Base-by-base conservation (phyloP, 1,284 basidiomycete genomes). In the Ganoderma multipileum region DNA sequence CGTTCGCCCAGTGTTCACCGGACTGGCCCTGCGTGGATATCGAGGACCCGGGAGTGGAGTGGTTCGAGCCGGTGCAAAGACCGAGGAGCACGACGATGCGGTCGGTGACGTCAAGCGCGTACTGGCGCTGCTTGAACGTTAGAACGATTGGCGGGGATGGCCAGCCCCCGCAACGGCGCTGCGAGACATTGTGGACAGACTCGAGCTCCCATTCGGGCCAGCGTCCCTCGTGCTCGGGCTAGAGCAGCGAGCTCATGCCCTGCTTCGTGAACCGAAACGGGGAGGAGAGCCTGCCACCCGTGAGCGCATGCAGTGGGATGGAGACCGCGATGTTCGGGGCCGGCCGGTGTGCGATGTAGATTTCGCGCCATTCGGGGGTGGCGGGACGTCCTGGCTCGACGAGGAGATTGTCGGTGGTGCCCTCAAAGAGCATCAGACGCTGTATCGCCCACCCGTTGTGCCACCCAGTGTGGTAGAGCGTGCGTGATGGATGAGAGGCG, bases 41-140 rank as follows among this genome's bases (percentile, higher is more conserved):
- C 52, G 52, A 54, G 26, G 52, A 54, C 12, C 8, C 44, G 0
- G n/a, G n/a, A 11, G 44, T 47, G 3, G n/a, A 26, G n/a, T 12
- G 5, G 26, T 54, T 4, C 12, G 12, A 28, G 26, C 28, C 52
- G 26, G 28, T 0, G 28, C 52, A 54, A 3, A 54, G 28, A 11
- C 52, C 52, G 4, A 54, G 16, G 52, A 54, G 52, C 52, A 54
- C 52, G 52, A 54, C 52, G 14, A 54, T 54, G 52, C 52, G 52
- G 52, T 54, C 52, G 14, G 52, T 54, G 52, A 54, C 52, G 26
- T 54, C 52, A 9, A 54, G 52, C 26, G 26, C 26, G 26, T 54
- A 54, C 14, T 30, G 26, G 14, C 26, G 26, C 28, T 54, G 52
- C 28, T 54, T 54, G n/a, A 54, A 54, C 14, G 52, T 54, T 14